These are phyloP conservation scores for Phylloporus rhodoxanthus DNA, from an alignment of 768 basidiomycete species.

Conservation along the genomic window DNA sequence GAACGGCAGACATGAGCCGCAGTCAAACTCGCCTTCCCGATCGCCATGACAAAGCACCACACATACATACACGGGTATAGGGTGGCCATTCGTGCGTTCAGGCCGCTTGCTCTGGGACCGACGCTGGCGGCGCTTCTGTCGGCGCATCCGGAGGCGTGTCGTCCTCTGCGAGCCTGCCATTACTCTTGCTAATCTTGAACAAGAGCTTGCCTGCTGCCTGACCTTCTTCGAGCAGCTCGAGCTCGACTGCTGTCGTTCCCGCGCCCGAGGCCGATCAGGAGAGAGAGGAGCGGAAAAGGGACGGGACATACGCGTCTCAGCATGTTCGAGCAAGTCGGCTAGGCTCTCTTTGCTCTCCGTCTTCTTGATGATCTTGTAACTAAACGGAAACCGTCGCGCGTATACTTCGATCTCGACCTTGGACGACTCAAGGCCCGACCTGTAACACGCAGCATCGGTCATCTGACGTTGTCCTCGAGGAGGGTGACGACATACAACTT, in stretches of 20 bases:
- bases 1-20: background rate
- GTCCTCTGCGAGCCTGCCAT: background rate
- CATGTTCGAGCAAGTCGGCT: conserved; percentile 29
- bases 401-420: conserved; percentile 32
- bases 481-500: conserved; percentile 12
- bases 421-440: conserved; percentile 29
- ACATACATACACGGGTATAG: background rate
- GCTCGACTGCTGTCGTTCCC: conserved; percentile 20
- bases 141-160: conserved; percentile 4
- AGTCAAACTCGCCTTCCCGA: background rate
- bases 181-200: conserved; percentile 24
- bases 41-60: too few species aligned
- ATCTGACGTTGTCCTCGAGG: background rate
- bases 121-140: background rate
- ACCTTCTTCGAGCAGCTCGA: conserved; percentile 29
- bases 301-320: conserved; percentile 22
- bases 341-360: conserved; percentile 31
- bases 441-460: background rate
- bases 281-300: background rate
- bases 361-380: conserved; percentile 31
- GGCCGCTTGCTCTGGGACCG: background rate
- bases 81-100: background rate
- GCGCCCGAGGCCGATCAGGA: background rate
- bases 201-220: conserved; percentile 26
- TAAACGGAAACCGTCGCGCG: conserved; percentile 29